Conservation (phyloP, 371 early-diverging fungal genomes). For the Apophysomyces sp. region DNA sequence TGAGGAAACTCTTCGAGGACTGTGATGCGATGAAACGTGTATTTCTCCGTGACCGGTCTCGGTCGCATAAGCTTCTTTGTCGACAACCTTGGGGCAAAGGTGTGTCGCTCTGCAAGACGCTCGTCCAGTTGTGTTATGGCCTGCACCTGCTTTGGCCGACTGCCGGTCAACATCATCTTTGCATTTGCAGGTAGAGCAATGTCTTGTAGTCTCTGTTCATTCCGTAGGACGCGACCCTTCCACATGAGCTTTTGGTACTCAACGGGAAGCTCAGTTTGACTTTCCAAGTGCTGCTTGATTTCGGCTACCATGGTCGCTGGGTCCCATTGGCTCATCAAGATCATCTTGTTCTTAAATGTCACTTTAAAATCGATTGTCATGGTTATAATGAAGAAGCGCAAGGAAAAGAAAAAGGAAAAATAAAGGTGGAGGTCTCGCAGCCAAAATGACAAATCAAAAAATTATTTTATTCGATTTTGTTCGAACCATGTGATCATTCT, state of each 20-base stretch:
- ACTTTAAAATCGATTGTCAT: constrained; percentile 37
- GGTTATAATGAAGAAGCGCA: neutral
- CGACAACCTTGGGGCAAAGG: constrained; percentile 6
- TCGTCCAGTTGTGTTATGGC: constrained; percentile 38
- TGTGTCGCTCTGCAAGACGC: constrained; percentile 19
- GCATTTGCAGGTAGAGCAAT: constrained; percentile 19
- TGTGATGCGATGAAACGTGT: constrained; percentile 69
- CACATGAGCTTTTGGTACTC: constrained; percentile 50
- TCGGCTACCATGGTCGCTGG: constrained; percentile 23
- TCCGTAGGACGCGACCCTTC: constrained; percentile 47
- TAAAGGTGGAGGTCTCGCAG: too few species aligned
- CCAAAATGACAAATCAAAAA: neutral
- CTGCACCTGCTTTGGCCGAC: constrained; percentile 43
- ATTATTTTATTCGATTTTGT: neutral
- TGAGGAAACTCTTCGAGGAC: constrained; percentile 65
- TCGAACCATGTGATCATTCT: neutral
- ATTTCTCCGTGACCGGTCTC: constrained; percentile 30
- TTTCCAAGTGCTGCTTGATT: constrained; percentile 36
- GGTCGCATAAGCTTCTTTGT: neutral
- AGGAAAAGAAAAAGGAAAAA: neutral
- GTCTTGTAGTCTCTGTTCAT: constrained; percentile 16
- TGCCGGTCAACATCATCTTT: constrained; percentile 60
- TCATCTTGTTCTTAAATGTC: constrained; percentile 37
- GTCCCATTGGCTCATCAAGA: constrained; percentile 23
- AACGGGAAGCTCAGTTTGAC: constrained; percentile 35